Conservation (phyloP, 2,329 filamentous ascomycete genomes). For the Scopulariopsis brevicaulis region DNA sequence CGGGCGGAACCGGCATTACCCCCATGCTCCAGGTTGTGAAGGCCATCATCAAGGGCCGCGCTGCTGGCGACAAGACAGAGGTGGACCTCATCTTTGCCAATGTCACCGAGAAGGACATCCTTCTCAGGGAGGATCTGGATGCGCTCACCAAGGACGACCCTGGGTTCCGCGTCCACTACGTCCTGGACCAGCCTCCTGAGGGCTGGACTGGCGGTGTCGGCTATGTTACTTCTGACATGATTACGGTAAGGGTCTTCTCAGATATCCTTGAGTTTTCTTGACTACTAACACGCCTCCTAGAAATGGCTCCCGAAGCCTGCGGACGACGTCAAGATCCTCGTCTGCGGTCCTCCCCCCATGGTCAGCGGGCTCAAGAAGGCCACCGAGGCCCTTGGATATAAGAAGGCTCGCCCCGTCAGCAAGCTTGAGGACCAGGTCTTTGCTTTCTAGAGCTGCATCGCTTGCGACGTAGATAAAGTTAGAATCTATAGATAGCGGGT, state of each 20-base stretch:
- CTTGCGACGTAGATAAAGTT: slow-evolving; percentile 2
- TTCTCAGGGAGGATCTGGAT: slow-evolving; percentile 88
- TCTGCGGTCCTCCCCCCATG: slow-evolving; percentile 96
- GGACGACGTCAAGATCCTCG: slow-evolving; percentile 79
- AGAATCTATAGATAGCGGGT: background rate
- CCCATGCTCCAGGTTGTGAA: slow-evolving; percentile 96
- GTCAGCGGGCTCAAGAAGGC: slow-evolving; percentile 95
- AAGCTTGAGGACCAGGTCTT: slow-evolving; percentile 98
- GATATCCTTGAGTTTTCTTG: background rate
- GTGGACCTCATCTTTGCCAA: slow-evolving; percentile 96
- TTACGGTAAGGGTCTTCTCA: slow-evolving; percentile 49
- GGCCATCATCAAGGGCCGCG: slow-evolving; percentile 73
- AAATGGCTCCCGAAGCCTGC: slow-evolving; percentile 74
- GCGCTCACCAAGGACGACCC: slow-evolving; percentile 64
- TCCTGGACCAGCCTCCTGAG: slow-evolving; percentile 89
- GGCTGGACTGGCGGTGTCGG: slow-evolving; percentile 87
- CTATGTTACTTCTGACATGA: slow-evolving; percentile 93
- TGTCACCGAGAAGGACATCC: slow-evolving; percentile 83
- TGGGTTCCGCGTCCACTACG: slow-evolving; percentile 82
- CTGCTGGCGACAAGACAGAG: slow-evolving; percentile 72
- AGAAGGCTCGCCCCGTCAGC: slow-evolving; percentile 89
- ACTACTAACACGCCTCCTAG: slow-evolving; percentile 26
- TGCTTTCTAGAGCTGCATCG: slow-evolving; percentile 49
- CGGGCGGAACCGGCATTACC: slow-evolving; percentile 93
- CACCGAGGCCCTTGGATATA: slow-evolving; percentile 76